phyloP scores from a whole-genome alignment of 1,139 yeast species.

The Blastobotrys arbuscula region DNA sequence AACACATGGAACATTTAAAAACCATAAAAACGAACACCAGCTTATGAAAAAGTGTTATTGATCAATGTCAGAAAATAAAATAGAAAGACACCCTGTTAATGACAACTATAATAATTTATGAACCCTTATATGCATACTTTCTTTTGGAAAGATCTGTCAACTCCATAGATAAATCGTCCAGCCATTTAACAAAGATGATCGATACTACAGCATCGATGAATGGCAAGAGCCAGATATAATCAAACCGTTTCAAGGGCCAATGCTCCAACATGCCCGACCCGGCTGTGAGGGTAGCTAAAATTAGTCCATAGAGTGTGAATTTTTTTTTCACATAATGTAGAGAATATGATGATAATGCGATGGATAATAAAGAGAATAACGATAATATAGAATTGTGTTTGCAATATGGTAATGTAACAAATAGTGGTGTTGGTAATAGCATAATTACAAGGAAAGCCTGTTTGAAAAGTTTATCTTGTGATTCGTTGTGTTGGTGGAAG shows the following conservation, averaged over 20 bases:
- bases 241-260: slow-evolving; percentile 30
- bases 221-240: slow-evolving; percentile 33
- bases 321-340: slow-evolving; percentile 16
- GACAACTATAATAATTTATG: slow-evolving; percentile 21
- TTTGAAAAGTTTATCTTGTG: slow-evolving; percentile 24
- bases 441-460: slow-evolving; percentile 25
- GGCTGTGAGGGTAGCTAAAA: slow-evolving; percentile 24
- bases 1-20: too few relatives aligned
- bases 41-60: too few relatives aligned
- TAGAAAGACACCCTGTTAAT: too few relatives aligned
- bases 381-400: slow-evolving; percentile 30
- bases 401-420: slow-evolving; percentile 29
- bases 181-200: slow-evolving; percentile 27
- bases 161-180: slow-evolving; percentile 18
- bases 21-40: too few relatives aligned
- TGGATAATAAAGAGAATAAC: slow-evolving; percentile 28
- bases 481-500: slow-evolving; percentile 25
- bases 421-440: slow-evolving; percentile 33
- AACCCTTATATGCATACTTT: slow-evolving; percentile 30
- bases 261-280: slow-evolving; percentile 26
- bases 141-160: slow-evolving; percentile 19
- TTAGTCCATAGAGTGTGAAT: slow-evolving; percentile 16
- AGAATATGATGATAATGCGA: slow-evolving; percentile 24
- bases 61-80: too few relatives aligned
- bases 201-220: slow-evolving; percentile 24